phyloP scores from a whole-genome alignment of 495 filamentous ascomycete genomes.

The Mytilinidion resinicola region DNA sequence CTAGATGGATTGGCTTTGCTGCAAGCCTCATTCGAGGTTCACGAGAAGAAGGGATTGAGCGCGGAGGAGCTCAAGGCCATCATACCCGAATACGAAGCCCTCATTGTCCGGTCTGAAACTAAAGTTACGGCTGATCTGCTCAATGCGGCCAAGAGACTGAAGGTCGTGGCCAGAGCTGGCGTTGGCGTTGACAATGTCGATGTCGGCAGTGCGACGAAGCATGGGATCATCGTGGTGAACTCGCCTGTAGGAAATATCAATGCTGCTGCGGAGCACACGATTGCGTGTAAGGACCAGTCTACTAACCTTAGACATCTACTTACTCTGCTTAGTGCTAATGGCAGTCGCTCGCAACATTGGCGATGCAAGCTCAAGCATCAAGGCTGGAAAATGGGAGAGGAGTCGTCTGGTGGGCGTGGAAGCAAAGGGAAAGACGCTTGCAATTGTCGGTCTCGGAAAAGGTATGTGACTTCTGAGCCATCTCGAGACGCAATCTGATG shows the following conservation, averaged over 20 bases:
- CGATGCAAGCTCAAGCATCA: slow-evolving; percentile 50
- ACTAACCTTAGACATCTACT: too few relatives aligned
- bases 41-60: slow-evolving; percentile 51
- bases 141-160: slow-evolving; percentile 51
- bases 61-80: slow-evolving; percentile 50
- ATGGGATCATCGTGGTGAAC: slow-evolving; percentile 67
- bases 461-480: slow-evolving; percentile 28
- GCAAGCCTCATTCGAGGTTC: slow-evolving; percentile 49
- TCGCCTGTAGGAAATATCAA: slow-evolving; percentile 63
- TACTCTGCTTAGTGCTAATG: slow-evolving; percentile 40
- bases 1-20: slow-evolving; percentile 61
- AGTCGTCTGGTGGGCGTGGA: slow-evolving; percentile 61
- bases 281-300: slow-evolving; percentile 38
- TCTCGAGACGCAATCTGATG: neutral
- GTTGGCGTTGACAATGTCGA: slow-evolving; percentile 75
- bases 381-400: slow-evolving; percentile 62
- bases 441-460: slow-evolving; percentile 64
- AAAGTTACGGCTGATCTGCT: slow-evolving; percentile 59
- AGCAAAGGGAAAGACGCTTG: slow-evolving; percentile 62
- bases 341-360: slow-evolving; percentile 60
- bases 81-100: slow-evolving; percentile 58
- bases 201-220: slow-evolving; percentile 55
- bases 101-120: slow-evolving; percentile 67
- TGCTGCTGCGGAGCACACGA: slow-evolving; percentile 63
- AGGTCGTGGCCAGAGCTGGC: slow-evolving; percentile 67